phyloP scores from a whole-genome alignment of 2,329 filamentous ascomycete genomes.

The Hirsutella thompsonii region DNA sequence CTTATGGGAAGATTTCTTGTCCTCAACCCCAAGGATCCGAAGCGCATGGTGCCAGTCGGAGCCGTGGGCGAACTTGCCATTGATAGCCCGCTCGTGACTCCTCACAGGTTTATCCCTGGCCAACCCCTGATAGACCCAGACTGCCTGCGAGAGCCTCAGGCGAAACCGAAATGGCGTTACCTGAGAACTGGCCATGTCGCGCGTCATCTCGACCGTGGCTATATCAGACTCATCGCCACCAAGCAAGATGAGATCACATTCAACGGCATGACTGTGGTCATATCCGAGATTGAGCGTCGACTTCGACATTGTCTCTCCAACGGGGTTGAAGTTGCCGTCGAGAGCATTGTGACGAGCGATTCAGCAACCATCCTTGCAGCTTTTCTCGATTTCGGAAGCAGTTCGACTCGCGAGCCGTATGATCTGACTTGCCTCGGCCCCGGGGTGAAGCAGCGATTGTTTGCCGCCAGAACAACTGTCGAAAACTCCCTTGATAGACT shows the following conservation, averaged over 20 bases:
- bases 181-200: conserved; percentile 39
- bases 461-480: conserved; percentile 29
- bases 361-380: conserved; percentile 28
- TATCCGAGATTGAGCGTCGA: conserved; percentile 31
- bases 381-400: conserved; percentile 34
- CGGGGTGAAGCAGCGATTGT: conserved; percentile 28
- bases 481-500: conserved; percentile 25
- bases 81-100: conserved; percentile 30
- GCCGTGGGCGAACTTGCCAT: conserved; percentile 46
- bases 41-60: conserved; percentile 38
- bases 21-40: conserved; percentile 36
- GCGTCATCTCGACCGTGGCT: conserved; percentile 32
- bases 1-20: conserved; percentile 38
- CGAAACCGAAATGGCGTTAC: conserved; percentile 20
- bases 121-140: conserved; percentile 13
- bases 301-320: conserved; percentile 33
- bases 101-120: conserved; percentile 21
- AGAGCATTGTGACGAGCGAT: conserved; percentile 32
- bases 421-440: conserved; percentile 23
- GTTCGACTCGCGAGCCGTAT: conserved; percentile 22
- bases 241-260: conserved; percentile 27
- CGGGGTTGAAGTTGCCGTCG: conserved; percentile 34
- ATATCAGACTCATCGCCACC: conserved; percentile 33
- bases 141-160: conserved; percentile 7
- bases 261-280: conserved; percentile 24